Evolutionary conservation across 768 basidiomycete genomes (phyloP).

Genomic region (Boletus barrowsii): DNA sequence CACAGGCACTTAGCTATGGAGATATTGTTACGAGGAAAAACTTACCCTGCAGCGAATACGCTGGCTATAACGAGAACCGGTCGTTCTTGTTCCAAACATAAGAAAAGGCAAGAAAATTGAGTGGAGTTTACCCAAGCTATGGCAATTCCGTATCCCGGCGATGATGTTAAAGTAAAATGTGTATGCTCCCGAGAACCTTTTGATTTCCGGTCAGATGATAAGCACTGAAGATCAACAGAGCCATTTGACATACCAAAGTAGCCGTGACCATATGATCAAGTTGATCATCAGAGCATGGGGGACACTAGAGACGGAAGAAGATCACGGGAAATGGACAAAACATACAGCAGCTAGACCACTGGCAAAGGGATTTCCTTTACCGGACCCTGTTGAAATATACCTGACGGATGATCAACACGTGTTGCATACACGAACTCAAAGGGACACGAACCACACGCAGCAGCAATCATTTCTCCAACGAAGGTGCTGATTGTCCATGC

Average conservation of each 20-base stretch:
- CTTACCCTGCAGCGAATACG: constrained; percentile 74
- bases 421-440: no score
- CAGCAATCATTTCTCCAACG: no score
- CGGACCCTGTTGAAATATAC: no score
- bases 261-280: no score
- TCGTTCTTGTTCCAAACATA: constrained; percentile 42
- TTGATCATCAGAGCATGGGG: constrained; percentile 68
- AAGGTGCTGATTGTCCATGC: no score
- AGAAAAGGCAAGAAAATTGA: background rate
- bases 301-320: constrained; percentile 67
- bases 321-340: no score
- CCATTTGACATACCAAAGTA: constrained; percentile 45
- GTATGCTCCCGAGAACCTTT: constrained; percentile 67
- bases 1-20: constrained; percentile 2
- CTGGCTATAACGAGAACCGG: constrained; percentile 69
- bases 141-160: constrained; percentile 55
- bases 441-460: no score
- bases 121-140: constrained; percentile 61
- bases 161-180: constrained; percentile 44
- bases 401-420: no score
- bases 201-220: background rate
- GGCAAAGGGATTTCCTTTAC: no score
- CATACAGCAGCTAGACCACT: no score
- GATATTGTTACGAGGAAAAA: background rate
- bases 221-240: background rate